Percentiles rank a stretch among this genome's conserved stretches.
phyloP scores from a whole-genome alignment of 805 yeast species.

The Wickerhamiella dianesei region DNA sequence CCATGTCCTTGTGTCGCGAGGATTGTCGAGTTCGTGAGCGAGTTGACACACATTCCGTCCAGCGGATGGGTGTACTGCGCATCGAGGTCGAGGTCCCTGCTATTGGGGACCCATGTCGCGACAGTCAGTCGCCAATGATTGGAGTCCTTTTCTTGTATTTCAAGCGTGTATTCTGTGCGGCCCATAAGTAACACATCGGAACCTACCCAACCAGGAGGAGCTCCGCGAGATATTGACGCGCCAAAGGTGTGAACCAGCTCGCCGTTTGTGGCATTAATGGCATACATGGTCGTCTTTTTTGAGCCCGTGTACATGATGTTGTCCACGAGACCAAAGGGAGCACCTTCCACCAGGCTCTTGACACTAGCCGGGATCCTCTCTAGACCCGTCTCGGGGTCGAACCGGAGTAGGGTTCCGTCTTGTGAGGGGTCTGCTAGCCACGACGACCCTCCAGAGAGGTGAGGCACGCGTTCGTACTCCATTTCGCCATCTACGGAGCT shows the following conservation, averaged over 20 bases:
- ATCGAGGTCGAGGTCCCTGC: slow-evolving; percentile 49
- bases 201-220: neutral
- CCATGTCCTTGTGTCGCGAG: slow-evolving; percentile 38
- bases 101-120: slow-evolving; percentile 85
- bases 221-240: slow-evolving; percentile 7
- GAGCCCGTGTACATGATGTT: slow-evolving; percentile 81
- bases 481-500: slow-evolving; percentile 6
- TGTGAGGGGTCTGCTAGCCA: slow-evolving; percentile 89
- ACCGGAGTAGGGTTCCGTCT: slow-evolving; percentile 73
- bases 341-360: slow-evolving; percentile 58
- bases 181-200: slow-evolving; percentile 21
- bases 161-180: slow-evolving; percentile 27
- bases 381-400: slow-evolving; percentile 59
- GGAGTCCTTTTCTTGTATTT: slow-evolving; percentile 50
- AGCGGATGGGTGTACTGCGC: slow-evolving; percentile 33
- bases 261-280: slow-evolving; percentile 64
- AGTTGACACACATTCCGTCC: slow-evolving; percentile 69
- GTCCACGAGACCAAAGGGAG: slow-evolving; percentile 71
- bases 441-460: slow-evolving; percentile 8
- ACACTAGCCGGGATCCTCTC: slow-evolving; percentile 73
- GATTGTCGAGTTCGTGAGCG: slow-evolving; percentile 68
- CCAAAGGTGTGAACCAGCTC: slow-evolving; percentile 60
- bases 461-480: neutral
- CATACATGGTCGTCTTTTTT: slow-evolving; percentile 58
- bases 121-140: slow-evolving; percentile 69